phyloP scores from a whole-genome alignment of 106 monocot genomes.

The Posidonia australis region DNA sequence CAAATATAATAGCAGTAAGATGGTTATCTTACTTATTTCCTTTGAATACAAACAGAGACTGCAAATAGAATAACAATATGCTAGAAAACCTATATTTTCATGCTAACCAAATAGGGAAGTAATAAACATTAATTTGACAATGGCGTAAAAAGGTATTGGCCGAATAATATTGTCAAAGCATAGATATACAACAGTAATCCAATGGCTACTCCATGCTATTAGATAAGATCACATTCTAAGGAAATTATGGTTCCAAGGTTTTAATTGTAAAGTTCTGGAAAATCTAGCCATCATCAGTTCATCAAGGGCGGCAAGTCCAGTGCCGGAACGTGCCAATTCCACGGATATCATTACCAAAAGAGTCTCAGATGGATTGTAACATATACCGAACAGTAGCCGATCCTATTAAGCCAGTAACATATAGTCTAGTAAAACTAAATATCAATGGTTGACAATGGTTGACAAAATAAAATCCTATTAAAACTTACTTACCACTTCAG shows the following conservation, averaged over 20 bases:
- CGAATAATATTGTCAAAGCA: too few relatives aligned
- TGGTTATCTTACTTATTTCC: not conserved
- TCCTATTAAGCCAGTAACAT: constrained; percentile 58
- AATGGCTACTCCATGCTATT: too few relatives aligned
- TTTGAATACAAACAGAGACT: not conserved
- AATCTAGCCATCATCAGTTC: not conserved
- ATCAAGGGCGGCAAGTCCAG: constrained; percentile 30
- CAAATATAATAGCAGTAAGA: too few relatives aligned
- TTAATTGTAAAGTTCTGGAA: not conserved
- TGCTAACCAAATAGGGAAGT: too few relatives aligned
- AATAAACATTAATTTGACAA: too few relatives aligned
- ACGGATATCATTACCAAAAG: constrained; percentile 48
- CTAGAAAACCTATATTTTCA: too few relatives aligned
- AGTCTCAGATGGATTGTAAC: constrained; percentile 76
- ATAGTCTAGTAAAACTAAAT: not conserved
- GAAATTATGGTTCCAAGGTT: too few relatives aligned
- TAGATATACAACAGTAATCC: too few relatives aligned
- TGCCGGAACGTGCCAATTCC: constrained; percentile 78
- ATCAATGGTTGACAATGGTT: not conserved
- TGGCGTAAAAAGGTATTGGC: too few relatives aligned
- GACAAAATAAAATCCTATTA: not conserved
- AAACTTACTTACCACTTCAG: constrained; percentile 53
- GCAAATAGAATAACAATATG: too few relatives aligned
- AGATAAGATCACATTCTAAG: too few relatives aligned
- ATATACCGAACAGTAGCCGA: constrained; percentile 41